Evolutionary conservation across 1,284 basidiomycete genomes (phyloP).

Genomic region (Ustilago shanxiensis): DNA sequence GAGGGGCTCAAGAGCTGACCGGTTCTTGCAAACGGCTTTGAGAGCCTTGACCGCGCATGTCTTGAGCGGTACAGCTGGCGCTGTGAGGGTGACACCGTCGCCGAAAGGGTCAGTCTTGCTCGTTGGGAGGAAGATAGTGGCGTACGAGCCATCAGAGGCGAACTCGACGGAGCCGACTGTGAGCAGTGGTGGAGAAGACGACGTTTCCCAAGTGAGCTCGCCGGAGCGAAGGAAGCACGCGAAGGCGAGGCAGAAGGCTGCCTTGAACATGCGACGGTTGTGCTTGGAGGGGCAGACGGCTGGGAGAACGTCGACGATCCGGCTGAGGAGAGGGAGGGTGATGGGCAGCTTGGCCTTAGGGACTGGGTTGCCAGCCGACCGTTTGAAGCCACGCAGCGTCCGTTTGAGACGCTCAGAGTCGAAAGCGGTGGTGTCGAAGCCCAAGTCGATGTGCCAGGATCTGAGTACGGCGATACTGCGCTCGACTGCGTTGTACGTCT

Average conservation of each 20-base stretch:
- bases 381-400: not conserved
- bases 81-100: not conserved
- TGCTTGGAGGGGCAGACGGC: not conserved
- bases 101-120: not conserved
- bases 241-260: not conserved
- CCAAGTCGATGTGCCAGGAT: not conserved
- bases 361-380: not conserved
- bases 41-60: not conserved
- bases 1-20: not conserved
- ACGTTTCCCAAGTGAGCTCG: not conserved
- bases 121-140: not conserved
- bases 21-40: not conserved
- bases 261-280: not conserved
- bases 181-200: not conserved
- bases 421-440: not conserved
- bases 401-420: not conserved
- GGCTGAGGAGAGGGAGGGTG: not conserved
- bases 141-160: not conserved
- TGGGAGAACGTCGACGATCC: not conserved
- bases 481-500: not conserved
- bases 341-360: not conserved
- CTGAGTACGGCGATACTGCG: not conserved
- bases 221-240: not conserved
- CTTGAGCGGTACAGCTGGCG: not conserved
- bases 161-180: not conserved